These are phyloP conservation scores for Gaeumannomyces tritici DNA, from an alignment of 2,329 filamentous ascomycete species.

Conservation along the genomic window DNA sequence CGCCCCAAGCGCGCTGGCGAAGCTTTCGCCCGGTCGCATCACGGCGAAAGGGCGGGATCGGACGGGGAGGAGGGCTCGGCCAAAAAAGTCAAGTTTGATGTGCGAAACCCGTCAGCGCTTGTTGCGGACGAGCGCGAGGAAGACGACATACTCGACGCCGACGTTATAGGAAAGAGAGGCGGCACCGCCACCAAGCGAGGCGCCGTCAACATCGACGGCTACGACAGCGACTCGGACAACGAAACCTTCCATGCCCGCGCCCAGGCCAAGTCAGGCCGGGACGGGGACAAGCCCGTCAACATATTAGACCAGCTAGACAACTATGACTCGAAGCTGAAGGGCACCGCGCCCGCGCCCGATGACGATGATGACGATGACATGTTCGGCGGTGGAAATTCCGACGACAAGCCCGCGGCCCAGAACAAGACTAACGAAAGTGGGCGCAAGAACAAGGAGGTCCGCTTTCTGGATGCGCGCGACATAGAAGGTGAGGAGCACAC, in stretches of 20 bases:
- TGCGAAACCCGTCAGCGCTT: constrained; percentile 87
- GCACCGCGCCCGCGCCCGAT: constrained; percentile 15
- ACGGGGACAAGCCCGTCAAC: constrained; percentile 28
- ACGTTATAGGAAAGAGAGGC: constrained; percentile 76
- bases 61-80: constrained; percentile 22
- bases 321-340: constrained; percentile 34
- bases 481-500: constrained; percentile 72
- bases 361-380: constrained; percentile 60
- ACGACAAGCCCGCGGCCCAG: constrained; percentile 31
- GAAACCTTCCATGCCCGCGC: constrained; percentile 78
- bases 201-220: constrained; percentile 92
- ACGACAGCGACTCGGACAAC: constrained; percentile 88
- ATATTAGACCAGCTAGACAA: constrained; percentile 44
- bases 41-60: constrained; percentile 39
- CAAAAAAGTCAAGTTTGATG: constrained; percentile 86
- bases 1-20: constrained; percentile 79
- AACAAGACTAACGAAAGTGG: constrained; percentile 21
- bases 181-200: constrained; percentile 75
- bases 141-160: constrained; percentile 70
- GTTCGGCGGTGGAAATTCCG: constrained; percentile 59
- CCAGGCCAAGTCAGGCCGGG: constrained; percentile 40
- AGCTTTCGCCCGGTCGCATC: constrained; percentile 67
- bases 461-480: constrained; percentile 45
- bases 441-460: constrained; percentile 55
- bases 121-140: constrained; percentile 72